Evolutionary conservation across 805 yeast genomes (phyloP).

Genomic region (Candida hungchunana): DNA sequence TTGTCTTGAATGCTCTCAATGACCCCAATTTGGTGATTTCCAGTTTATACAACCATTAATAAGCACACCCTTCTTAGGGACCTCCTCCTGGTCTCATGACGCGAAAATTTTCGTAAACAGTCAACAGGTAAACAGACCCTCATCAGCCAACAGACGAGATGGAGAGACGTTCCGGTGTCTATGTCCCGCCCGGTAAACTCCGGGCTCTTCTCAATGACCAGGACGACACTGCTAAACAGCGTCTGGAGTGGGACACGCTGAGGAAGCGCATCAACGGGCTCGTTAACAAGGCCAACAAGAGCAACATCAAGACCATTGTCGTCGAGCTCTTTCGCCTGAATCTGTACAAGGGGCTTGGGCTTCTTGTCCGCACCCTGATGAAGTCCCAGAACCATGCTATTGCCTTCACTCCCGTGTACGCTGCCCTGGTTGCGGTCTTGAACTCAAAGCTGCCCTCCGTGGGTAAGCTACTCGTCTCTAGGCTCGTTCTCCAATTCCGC

Average conservation of each 20-base stretch:
- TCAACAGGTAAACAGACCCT: constrained; percentile 23
- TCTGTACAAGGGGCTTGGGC: constrained; percentile 55
- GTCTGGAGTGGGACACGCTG: constrained; percentile 52
- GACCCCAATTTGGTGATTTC: no score
- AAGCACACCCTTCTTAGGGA: no score
- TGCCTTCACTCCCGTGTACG: constrained; percentile 44
- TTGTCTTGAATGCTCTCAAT: no score
- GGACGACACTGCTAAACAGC: constrained; percentile 42
- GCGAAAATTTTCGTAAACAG: neutral
- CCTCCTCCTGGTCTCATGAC: no score
- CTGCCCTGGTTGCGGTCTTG: constrained; percentile 54
- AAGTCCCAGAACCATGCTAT: constrained; percentile 43
- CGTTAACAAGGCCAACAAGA: constrained; percentile 40
- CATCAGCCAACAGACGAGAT: no score
- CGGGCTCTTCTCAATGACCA: constrained; percentile 34
- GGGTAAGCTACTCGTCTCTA: constrained; percentile 51
- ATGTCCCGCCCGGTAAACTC: constrained; percentile 52
- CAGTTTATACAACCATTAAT: no score
- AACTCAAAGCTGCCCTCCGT: constrained; percentile 66
- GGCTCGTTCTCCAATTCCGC: constrained; percentile 58
- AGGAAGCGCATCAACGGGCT: constrained; percentile 43
- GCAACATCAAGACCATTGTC: constrained; percentile 46
- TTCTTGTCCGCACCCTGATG: constrained; percentile 55
- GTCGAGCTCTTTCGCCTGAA: constrained; percentile 53
- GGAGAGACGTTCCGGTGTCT: no score